Evolutionary conservation across 768 basidiomycete genomes (phyloP), one percentile per base, ranked within the genome.

Genomic region (Kwoniella dejecticola): DNA sequence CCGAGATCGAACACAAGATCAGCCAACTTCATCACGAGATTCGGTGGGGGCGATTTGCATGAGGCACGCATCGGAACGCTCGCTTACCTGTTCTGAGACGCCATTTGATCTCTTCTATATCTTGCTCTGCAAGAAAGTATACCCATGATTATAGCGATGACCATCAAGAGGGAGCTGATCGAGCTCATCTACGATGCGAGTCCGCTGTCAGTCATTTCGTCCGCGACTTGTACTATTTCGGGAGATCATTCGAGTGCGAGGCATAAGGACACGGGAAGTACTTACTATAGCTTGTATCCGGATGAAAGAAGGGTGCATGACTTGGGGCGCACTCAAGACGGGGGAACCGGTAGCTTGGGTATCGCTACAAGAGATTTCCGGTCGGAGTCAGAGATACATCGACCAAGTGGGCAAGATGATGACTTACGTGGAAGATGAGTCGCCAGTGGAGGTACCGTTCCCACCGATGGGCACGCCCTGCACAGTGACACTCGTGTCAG

Each of bases 101-200:
- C 41, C 10, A 38, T 24, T 26, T 61, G 53, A 8, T 74, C 69
- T 11, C 50, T 29, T 45, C 56, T 60, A 33, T 64, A 52, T 24
- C 67, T 59, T 21, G 49, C 30, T 33, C 70, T 61, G 23, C 63
- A 64, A 15, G 68, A 50, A 10, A 66, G 17, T 55, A 71, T n/a
- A 26, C 70, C 72, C 19, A 74, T 24, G 12, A 60, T 47, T 21
- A 74, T 33, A 12, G 72, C 64, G 30, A 63, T 21, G 3, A 53
- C 8, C 5, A 74, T 50, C 27, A 74, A 49, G 0, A 68, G 63
- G 2, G 57, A 48, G 52, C 68, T 69, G 52, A 74, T 71, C 4
- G 72, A 71, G 48, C 66, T 69, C 72, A 74, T 74, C 71, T 72
- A 42, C 19, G 19, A 38, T n/a, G n/a, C n/a, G n/a, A n/a, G n/a